phyloP scores from a whole-genome alignment of 345 rosid species.

The Syzygium aqueum region DNA sequence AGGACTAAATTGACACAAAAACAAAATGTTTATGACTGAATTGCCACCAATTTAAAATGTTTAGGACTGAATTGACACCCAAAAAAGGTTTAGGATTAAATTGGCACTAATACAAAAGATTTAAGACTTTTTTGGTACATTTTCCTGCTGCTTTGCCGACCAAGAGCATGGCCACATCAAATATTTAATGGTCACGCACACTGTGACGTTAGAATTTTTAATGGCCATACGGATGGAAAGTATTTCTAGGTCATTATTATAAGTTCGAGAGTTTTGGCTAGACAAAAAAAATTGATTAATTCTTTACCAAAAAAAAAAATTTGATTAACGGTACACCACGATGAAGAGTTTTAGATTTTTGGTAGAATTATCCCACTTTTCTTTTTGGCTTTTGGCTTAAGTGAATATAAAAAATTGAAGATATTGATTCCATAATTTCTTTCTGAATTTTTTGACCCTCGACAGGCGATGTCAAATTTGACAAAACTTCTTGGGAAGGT shows the following conservation, averaged over 20 bases:
- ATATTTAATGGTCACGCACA: background rate
- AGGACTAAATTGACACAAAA: too few species aligned
- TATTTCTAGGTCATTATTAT: background rate
- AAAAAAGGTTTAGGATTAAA: too few species aligned
- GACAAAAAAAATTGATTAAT: background rate
- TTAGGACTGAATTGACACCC: too few species aligned
- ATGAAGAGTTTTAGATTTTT: too few species aligned
- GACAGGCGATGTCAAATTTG: background rate
- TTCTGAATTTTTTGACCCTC: background rate
- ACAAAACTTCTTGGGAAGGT: slow-evolving; percentile 17
- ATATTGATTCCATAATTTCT: background rate
- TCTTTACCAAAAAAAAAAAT: too few species aligned
- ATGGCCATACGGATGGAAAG: background rate
- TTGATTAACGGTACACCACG: background rate
- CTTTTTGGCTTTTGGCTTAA: background rate
- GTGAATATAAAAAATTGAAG: background rate
- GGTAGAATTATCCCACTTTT: background rate
- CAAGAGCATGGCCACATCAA: background rate
- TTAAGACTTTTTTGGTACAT: too few species aligned
- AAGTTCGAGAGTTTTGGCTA: background rate
- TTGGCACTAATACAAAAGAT: too few species aligned
- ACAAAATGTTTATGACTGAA: too few species aligned
- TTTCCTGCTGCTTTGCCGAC: too few species aligned
- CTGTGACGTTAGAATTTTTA: background rate
- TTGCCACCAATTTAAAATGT: too few species aligned